Conservation (phyloP, 169 alveolate species). For the Amoebophrya sp. region DNA sequence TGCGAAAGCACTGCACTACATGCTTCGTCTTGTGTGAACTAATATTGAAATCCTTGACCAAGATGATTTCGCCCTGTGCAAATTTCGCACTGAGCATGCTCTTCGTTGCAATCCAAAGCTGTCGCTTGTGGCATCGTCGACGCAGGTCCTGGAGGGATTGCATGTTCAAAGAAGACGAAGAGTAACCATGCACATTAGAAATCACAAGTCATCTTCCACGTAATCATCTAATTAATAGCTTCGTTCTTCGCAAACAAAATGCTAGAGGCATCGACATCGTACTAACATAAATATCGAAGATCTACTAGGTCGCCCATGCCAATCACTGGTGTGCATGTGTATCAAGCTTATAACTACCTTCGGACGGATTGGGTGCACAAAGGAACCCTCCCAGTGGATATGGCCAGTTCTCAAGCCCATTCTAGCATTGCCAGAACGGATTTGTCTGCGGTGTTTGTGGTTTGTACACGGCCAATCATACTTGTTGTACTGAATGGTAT, state of each 20-base stretch:
- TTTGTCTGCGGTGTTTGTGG: neutral
- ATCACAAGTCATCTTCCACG: no score
- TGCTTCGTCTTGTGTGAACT: constrained; percentile 69
- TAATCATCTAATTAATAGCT: no score
- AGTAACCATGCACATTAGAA: no score
- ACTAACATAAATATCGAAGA: no score
- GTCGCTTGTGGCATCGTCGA: constrained; percentile 58
- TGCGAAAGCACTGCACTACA: constrained; percentile 53
- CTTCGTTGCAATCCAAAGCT: constrained; percentile 64
- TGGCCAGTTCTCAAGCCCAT: neutral
- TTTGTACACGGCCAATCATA: neutral
- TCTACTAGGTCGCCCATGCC: no score
- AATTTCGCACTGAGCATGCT: constrained; percentile 66
- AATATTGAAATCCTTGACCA: constrained; percentile 68
- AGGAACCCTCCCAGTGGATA: neutral
- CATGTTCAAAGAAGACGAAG: no score
- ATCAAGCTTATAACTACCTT: no score
- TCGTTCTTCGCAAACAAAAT: no score
- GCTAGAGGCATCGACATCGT: no score
- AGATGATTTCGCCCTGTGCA: constrained; percentile 70
- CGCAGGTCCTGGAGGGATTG: constrained; percentile 61
- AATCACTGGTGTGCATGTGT: no score
- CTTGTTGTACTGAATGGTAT: neutral
- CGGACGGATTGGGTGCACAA: neutral
- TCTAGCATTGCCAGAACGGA: neutral